Base-by-base conservation (phyloP, 345 rosid species). In the Theobroma cacao region DNA sequence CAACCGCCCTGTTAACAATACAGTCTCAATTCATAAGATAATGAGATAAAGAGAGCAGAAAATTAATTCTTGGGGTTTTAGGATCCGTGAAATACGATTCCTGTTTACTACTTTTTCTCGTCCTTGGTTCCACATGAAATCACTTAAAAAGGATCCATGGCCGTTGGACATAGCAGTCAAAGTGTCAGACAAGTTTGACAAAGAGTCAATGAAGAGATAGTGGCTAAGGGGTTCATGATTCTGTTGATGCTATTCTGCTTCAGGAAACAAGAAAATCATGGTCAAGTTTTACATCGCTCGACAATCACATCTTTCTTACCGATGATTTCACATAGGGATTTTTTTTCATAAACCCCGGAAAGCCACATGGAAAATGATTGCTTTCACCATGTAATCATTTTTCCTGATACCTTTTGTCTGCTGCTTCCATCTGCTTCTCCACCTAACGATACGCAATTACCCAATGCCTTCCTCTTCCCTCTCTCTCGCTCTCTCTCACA, bases 191-290 rank as follows among this genome's bases (percentile, higher is more conserved):
- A 30, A 28, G 3, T 26, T 26, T 12, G 34, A 59, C 33, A 59
- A 28, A 59, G 34, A 59, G 63, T 26, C 34, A 26, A 28, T 1
- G 3, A 53, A 7, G 59, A n/a, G 7, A n/a, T n/a, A n/a, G n/a
- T n/a, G n/a, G n/a, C n/a, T n/a, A n/a, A n/a, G n/a, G n/a, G n/a
- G n/a, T n/a, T 26, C 63, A 60, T 60, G 36, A 60, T 60, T 26
- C 36, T 13, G 14, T 56, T 56, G 31, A 56, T 22, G 31, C 15
- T 22, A 18, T 9, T 56, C 31, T 22, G 61, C 24, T 56, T 56
- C 30, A 31, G 28, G 30, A 18, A 71, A 50, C 20, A 58, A 18
- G 60, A 71, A 71, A 71, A 71, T 31, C 60, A 50, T 71, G 74
- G 60, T 50, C 60, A 31, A 28, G 20, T 58, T 3, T 28, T 28